A percentile compares a stretch with the other conserved stretches of the same genome.
Conservation (phyloP, 2,329 filamentous ascomycete genomes). For the Trichoderma sp. region DNA sequence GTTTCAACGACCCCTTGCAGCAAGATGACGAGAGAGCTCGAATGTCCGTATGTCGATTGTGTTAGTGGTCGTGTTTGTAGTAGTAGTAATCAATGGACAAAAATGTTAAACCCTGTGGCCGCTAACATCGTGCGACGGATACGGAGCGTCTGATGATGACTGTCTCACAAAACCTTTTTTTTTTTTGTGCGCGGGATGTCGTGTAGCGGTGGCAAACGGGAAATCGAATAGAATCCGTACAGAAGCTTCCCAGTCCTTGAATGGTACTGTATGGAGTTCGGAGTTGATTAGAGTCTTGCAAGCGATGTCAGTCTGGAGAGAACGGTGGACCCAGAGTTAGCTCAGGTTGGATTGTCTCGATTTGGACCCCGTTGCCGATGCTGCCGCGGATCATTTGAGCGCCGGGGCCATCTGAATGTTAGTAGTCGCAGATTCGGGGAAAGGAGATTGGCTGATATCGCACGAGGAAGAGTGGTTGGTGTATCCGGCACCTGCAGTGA, state of each 20-base stretch:
- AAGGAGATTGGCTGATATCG: neutral
- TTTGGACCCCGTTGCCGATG: constrained; percentile 15
- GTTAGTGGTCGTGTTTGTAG: neutral
- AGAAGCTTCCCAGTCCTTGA: neutral
- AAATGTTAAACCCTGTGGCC: constrained; percentile 1
- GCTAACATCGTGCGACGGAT: constrained; percentile 11
- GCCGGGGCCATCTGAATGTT: neutral
- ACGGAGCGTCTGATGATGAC: constrained; percentile 13
- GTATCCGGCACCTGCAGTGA: neutral
- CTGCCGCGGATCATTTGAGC: constrained; percentile 16
- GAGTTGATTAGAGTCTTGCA: neutral
- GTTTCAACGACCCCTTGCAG: neutral
- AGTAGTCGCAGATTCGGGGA: neutral
- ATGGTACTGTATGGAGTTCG: neutral
- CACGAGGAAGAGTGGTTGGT: neutral
- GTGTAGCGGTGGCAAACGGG: neutral
- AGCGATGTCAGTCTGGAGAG: neutral
- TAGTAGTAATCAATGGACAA: neutral
- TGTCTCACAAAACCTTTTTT: neutral
- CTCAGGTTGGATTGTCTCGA: constrained; percentile 1
- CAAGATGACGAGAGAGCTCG: neutral
- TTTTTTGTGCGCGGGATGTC: neutral
- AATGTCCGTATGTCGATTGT: neutral
- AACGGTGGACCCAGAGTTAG: constrained; percentile 2
- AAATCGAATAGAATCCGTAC: neutral